Base-by-base conservation (phyloP, 1,284 basidiomycete genomes). In the Ustilago sp. region DNA sequence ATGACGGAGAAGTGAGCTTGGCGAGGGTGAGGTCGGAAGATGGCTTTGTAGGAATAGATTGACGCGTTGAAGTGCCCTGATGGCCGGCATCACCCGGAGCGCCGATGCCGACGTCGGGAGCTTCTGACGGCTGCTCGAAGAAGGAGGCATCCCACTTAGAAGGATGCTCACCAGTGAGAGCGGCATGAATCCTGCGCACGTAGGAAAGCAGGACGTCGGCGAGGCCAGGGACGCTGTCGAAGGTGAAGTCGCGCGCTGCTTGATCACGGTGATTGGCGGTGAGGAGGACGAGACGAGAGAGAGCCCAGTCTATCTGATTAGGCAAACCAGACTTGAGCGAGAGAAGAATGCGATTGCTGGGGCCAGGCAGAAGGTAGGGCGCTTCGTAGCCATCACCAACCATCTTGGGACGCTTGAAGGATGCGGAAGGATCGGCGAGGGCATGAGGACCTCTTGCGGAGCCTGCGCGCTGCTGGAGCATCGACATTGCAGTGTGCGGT, bases 301-400 rank as follows among this genome's bases (percentile, higher is more conserved):
- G 68, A 2, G 83, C 83, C 84, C 84, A 85, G 58, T 83, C 78
- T 28, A 85, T 79, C 68, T 85, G 83, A 23, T 60, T 71, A 23
- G 80, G 78, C 17, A 85, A 68, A n/a, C 81, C 83, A 2, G 81
- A 83, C 45, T 77, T 74, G 54, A 85, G 68, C 39, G 83, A 82
- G 32, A 85, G 75, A 7, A 75, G 63, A 13, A 84, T 74, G 34
- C 83, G 82, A 57, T 85, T 85, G 53, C 59, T 69, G 34, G 83
- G 77, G 12, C 82, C 83, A 4, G 74, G 72, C 31, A 73, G 36
- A 12, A 83, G 75, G 54, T 80, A 83, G 9, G 63, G 50, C 13
- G 71, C 68, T 39, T 79, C 79, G 51, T 56, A 68, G 52, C 66
- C 72, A 36, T 69, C 68, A 31, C 63, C 63, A 31, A 74, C 54